A percentile compares a stretch with the other conserved stretches of the same genome.
Evolutionary conservation across 129 eudicot species (phyloP).

Genomic region (Pittosporum tobira): DNA sequence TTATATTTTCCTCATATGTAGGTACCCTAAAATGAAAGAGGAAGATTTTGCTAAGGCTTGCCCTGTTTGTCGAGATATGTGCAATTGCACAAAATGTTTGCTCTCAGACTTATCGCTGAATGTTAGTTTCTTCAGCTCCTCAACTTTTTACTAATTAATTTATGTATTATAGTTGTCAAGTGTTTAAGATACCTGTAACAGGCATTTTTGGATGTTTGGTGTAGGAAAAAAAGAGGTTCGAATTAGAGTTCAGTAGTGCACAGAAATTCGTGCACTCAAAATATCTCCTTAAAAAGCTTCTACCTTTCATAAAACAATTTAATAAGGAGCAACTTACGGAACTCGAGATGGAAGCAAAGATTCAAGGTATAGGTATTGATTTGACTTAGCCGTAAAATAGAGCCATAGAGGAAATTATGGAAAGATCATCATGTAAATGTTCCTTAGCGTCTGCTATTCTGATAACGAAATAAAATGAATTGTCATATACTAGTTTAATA

Average conservation of each 20-base stretch:
- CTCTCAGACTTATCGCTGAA: slow-evolving; percentile 34
- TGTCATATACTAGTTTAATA: no score
- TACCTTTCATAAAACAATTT: slow-evolving; percentile 51
- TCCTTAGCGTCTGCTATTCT: no score
- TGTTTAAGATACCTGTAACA: background rate
- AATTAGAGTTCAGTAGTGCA: slow-evolving; percentile 13
- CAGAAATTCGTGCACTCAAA: slow-evolving; percentile 37
- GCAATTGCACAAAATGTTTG: slow-evolving; percentile 79
- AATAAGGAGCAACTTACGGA: slow-evolving; percentile 51
- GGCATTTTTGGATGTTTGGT: slow-evolving; percentile 5
- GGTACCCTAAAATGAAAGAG: slow-evolving; percentile 66
- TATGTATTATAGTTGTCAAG: background rate
- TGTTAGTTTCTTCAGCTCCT: slow-evolving; percentile 19
- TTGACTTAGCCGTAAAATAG: background rate
- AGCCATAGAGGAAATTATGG: background rate
- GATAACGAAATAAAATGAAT: no score
- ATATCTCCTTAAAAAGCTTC: slow-evolving; percentile 41
- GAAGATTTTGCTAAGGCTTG: slow-evolving; percentile 56
- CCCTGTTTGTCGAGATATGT: slow-evolving; percentile 62
- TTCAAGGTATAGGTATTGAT: slow-evolving; percentile 64
- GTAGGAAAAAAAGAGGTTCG: slow-evolving; percentile 25
- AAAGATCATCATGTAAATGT: background rate
- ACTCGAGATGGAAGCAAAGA: slow-evolving; percentile 54
- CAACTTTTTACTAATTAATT: background rate
- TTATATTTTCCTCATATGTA: slow-evolving; percentile 12